Base-by-base conservation (phyloP, 495 filamentous ascomycete species). In the Tricharina praecox region DNA sequence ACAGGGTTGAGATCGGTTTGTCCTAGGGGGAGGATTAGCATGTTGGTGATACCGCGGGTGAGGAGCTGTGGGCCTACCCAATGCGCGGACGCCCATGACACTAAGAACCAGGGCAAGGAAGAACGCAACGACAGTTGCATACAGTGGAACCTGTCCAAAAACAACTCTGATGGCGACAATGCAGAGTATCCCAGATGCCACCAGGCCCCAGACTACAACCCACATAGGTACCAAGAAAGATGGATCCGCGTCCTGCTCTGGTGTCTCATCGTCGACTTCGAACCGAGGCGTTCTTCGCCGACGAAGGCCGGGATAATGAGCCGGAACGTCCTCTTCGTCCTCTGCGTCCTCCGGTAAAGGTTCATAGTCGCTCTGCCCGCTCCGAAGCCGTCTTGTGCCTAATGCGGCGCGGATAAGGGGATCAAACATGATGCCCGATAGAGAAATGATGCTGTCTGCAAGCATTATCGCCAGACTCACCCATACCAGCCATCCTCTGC, bases 401-500 rank as follows among this genome's bases (percentile, higher is more conserved):
- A 43, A 20, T 4, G 81, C 78, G 18, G 20, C 20, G 19, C 40
- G 40, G 20, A 43, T 43, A 18, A 43, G n/a, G 13, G 40, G 40
- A 23, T 73, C 76, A 8, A 80, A 47, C 4, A 85, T 69, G 20
- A 99, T 69, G 68, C 84, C 86, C 3, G 82, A 77, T 16, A 99
- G 71, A 53, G 82, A 94, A 45, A 95, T 72, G 3, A 96, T 66
- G 1, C 87, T 82, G 64, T 99, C 90, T 5, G 84, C 80, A 51
- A 99, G 73, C 90, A 99, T 99, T 51, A 99, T 92, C 0, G 90
- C 85, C 24, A 99, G 64, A 48, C 82, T 88, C 1, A 88, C 67
- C 90, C 90, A 99, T 0, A 96, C 82, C 49, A 99, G 94, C 90
- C 90, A 99, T 18, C 88, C 90, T 67, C 95, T 93, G 59, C 81